Base-by-base conservation (phyloP, 495 filamentous ascomycete genomes). In the Penicillium canariense region DNA sequence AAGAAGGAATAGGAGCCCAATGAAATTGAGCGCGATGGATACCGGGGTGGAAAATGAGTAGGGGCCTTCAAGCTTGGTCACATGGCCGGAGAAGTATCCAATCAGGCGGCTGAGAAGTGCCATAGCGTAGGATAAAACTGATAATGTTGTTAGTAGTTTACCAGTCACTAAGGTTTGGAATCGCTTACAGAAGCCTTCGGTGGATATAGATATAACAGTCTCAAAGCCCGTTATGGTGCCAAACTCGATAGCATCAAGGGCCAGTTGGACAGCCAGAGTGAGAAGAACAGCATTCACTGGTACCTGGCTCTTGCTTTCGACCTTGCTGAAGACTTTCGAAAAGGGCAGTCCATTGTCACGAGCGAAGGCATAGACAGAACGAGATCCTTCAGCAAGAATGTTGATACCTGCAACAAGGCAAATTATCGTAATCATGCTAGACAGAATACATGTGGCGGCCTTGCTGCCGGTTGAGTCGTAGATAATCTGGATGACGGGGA, bases 91-190 rank as follows among this genome's bases (percentile, higher is more conserved):
- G 12, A 78, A 67, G 61, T 71, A 75, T 3, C 78, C 75, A n/a
- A 81, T 57, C 34, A 83, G 67, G 22, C 81, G 77, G 18, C 68
- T 73, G 14, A 79, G 57, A 1, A 84, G 68, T 3, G 81, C 78
- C 70, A 82, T 78, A 6, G 80, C 80, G 55, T 84, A 84, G 6
- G 81, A 84, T 12, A 83, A 64, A 60, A 84, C 77, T 81, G 35
- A 3, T n/a, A 0, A 45, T 8, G 47, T 69, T 39, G 69, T 62
- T 28, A n/a, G 12, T 48, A 10, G 6, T 35, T 34, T 31, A 9
- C 3, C 3, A 7, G 26, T n/a, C 12, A 20, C 31, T 4, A 0
- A 23, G 35, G 14, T 10, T 12, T 20, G 25, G 22, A 8, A 34
- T 45, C 17, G 66, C 76, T 65, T 72, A 79, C 77, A 84, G 55